Percentiles rank a stretch among this genome's conserved stretches.
Conservation (phyloP, 1,284 basidiomycete genomes). For the Puccinia brachypodii region DNA sequence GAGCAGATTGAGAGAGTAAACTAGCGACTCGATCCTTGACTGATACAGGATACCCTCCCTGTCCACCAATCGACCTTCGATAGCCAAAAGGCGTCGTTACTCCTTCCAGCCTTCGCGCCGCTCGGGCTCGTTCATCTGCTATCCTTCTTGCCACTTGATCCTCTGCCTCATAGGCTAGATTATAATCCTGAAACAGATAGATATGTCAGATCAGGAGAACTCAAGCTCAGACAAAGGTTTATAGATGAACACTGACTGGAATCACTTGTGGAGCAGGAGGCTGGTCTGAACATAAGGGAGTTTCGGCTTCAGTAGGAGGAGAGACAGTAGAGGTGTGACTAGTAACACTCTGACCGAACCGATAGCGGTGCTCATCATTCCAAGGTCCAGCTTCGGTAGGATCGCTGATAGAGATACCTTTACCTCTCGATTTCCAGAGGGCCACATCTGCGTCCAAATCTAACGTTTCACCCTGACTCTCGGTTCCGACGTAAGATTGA, state of each 20-base stretch:
- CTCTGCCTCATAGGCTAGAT: conserved; percentile 47
- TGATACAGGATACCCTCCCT: not conserved
- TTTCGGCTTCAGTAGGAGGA: conserved; percentile 41
- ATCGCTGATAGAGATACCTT: not conserved
- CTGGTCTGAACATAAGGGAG: not conserved
- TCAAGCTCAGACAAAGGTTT: not conserved
- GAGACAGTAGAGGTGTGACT: not conserved
- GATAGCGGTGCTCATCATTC: not conserved
- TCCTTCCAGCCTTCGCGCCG: conserved; percentile 45
- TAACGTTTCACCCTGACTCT: conserved; percentile 17
- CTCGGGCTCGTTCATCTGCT: conserved; percentile 47
- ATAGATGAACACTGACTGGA: conserved; percentile 33
- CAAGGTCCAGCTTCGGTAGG: not conserved
- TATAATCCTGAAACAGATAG: conserved; percentile 42
- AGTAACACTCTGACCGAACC: not conserved
- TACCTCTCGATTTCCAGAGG: conserved; percentile 42
- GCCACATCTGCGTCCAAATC: conserved; percentile 48
- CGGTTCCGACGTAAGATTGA: not conserved
- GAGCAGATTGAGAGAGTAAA: not conserved
- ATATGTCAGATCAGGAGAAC: conserved; percentile 9
- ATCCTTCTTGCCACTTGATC: conserved; percentile 40
- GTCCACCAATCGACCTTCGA: conserved; percentile 10
- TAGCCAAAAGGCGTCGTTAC: conserved; percentile 42
- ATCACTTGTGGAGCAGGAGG: conserved; percentile 24
- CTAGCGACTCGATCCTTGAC: not conserved